Evolutionary conservation across 495 filamentous ascomycete species (phyloP).

Genomic region (Rhizodiscina lignyota): DNA sequence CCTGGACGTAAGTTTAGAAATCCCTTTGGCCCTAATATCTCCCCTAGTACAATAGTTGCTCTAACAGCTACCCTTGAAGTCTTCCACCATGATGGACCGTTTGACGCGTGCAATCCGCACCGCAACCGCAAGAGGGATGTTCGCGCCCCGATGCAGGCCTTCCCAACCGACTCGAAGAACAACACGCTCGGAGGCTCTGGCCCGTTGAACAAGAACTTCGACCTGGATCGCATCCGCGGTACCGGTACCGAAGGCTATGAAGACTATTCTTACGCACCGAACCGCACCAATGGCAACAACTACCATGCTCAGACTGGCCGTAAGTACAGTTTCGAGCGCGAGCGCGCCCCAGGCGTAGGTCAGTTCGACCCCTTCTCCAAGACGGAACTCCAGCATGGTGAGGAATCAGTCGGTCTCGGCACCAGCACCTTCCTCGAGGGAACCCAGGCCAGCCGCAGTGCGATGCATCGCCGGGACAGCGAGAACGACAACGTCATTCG

Average conservation of each 20-base stretch:
- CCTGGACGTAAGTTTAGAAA: slow-evolving; percentile 57
- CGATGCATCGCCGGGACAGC: slow-evolving; percentile 60
- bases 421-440: slow-evolving; percentile 95
- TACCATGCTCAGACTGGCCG: slow-evolving; percentile 18
- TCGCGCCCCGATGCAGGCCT: slow-evolving; percentile 90
- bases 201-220: slow-evolving; percentile 63
- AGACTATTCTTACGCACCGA: slow-evolving; percentile 40
- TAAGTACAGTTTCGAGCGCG: too few species aligned
- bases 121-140: slow-evolving; percentile 74
- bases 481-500: slow-evolving; percentile 33
- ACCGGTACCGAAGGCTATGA: slow-evolving; percentile 66
- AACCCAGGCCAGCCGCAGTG: slow-evolving; percentile 68
- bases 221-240: slow-evolving; percentile 73
- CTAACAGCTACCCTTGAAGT: too few species aligned
- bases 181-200: slow-evolving; percentile 83
- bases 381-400: slow-evolving; percentile 61
- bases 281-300: slow-evolving; percentile 12
- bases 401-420: slow-evolving; percentile 70
- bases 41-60: not conserved
- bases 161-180: slow-evolving; percentile 79
- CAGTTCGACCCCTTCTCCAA: slow-evolving; percentile 41
- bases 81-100: slow-evolving; percentile 97
- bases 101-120: slow-evolving; percentile 92
- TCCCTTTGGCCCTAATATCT: not conserved
- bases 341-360: too few species aligned